Base-by-base conservation (phyloP, 768 basidiomycete species). In the Phylloporus arenicola region DNA sequence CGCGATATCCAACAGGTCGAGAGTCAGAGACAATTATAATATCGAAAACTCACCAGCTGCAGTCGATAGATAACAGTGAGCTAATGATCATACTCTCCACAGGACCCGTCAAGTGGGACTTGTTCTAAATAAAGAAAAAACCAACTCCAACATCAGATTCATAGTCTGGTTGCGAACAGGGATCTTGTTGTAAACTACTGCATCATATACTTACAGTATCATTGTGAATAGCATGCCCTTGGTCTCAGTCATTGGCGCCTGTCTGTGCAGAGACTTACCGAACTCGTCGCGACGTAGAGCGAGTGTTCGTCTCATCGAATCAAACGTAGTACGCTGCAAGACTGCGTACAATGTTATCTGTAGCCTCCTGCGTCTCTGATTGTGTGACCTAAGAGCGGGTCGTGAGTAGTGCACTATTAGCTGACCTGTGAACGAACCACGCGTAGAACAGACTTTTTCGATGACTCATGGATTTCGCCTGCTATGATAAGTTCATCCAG, bases 381-480 rank as follows among this genome's bases (percentile, higher is more conserved):
- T 92, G 88, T 20, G 88, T 89, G 38, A 92, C 89, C 89, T 91
- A 61, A 10, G 7, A 13, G 12, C 4, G 16, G 20, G 22, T 6
- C 10, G 37, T 57, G 19, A 57, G 27, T 6, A 45, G 17, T 31
- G 33, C 13, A 67, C 69, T 17, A 19, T 31, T 30, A 33, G n/a
- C 11, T 29, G 29, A 33, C 5, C 17, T 29, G 24, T 17, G 13
- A 49, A 61, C 64, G 35, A 54, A 82, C 80, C 65, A 82, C 81
- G 43, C 80, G 77, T 16, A 88, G 67, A 2, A 85, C 82, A 3
- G 75, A 76, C 48, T 79, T 78, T 72, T 86, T 92, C 19, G 88
- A 92, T 1, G 92, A 86, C 64, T 98, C 95, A 69, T 92, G 89
- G 58, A 98, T 72, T 69, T 98, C 95, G 38, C 95, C 95, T 12